Conservation (phyloP, 108 stramenopile species). For the Cyclostephanos invisitatus region DNA sequence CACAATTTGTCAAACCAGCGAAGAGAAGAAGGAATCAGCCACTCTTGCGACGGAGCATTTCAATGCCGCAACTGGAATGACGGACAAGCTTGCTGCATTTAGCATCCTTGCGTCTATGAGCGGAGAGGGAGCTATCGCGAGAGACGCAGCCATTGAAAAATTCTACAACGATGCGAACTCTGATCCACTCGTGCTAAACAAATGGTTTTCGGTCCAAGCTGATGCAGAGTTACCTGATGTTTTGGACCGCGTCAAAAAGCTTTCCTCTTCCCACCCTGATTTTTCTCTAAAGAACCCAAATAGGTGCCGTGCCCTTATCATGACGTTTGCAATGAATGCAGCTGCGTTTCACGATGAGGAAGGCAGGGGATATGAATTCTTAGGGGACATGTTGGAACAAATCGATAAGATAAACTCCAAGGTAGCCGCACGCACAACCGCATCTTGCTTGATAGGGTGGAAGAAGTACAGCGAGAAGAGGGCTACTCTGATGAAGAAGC, state of each 20-base stretch:
- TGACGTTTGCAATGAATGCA: slow-evolving; percentile 81
- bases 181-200: slow-evolving; percentile 76
- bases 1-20: slow-evolving; percentile 60
- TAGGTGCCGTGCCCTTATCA: slow-evolving; percentile 82
- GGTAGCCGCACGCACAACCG: slow-evolving; percentile 80
- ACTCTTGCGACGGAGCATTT: slow-evolving; percentile 68
- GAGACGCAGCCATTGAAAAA: slow-evolving; percentile 62
- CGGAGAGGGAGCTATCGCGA: slow-evolving; percentile 55
- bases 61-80: slow-evolving; percentile 83
- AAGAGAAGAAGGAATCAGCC: slow-evolving; percentile 65
- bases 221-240: slow-evolving; percentile 70
- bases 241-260: slow-evolving; percentile 57
- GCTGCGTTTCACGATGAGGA: slow-evolving; percentile 81
- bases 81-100: slow-evolving; percentile 91
- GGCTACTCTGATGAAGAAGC: slow-evolving; percentile 77
- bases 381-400: slow-evolving; percentile 76
- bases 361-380: slow-evolving; percentile 90
- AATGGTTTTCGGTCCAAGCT: slow-evolving; percentile 93
- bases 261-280: slow-evolving; percentile 78
- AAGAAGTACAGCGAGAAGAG: slow-evolving; percentile 75
- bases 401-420: slow-evolving; percentile 93
- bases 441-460: slow-evolving; percentile 78
- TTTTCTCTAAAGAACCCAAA: slow-evolving; percentile 94
- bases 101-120: slow-evolving; percentile 70
- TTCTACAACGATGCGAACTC: slow-evolving; percentile 85